These are phyloP conservation scores for Macrophomina pseudophaseolina DNA, from an alignment of 2,329 filamentous ascomycete genomes.

Conservation along the genomic window DNA sequence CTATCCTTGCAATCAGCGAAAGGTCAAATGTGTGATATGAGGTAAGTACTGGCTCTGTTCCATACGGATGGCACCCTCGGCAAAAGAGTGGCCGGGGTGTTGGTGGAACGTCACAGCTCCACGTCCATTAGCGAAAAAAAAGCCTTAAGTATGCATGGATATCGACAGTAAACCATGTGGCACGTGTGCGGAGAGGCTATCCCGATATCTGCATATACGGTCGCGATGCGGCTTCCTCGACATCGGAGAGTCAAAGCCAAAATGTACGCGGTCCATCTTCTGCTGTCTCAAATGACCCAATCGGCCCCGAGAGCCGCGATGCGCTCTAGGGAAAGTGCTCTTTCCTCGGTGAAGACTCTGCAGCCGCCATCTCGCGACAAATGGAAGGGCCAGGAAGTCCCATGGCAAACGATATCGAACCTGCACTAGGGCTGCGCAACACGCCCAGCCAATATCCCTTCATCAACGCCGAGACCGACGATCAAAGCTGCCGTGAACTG, in stretches of 20 bases:
- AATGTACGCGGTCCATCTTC: background rate
- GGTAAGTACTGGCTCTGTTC: background rate
- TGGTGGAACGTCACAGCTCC: too few species aligned
- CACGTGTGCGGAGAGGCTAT: background rate
- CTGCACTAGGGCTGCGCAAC: slow-evolving; percentile 8
- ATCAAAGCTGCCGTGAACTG: slow-evolving; percentile 1
- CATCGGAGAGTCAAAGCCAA: background rate
- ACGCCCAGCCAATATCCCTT: slow-evolving; percentile 14
- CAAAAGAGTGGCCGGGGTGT: too few species aligned
- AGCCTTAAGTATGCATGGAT: background rate
- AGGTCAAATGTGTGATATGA: slow-evolving; percentile 25
- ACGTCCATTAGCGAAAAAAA: too few species aligned
- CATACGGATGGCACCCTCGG: too few species aligned
- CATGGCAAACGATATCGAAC: slow-evolving; percentile 7
- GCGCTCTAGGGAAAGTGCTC: background rate
- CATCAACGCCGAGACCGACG: slow-evolving; percentile 13
- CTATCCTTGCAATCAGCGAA: slow-evolving; percentile 24
- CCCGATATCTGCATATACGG: slow-evolving; percentile 21
- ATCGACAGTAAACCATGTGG: slow-evolving; percentile 3
- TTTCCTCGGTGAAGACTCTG: slow-evolving; percentile 18
- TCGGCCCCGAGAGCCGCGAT: background rate
- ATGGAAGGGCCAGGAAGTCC: slow-evolving; percentile 16
- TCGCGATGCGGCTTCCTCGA: background rate
- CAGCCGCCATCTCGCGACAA: slow-evolving; percentile 3
- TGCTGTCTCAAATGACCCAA: background rate